Base-by-base conservation (phyloP, 805 yeast species). In the Wickerhamiella siamensis region DNA sequence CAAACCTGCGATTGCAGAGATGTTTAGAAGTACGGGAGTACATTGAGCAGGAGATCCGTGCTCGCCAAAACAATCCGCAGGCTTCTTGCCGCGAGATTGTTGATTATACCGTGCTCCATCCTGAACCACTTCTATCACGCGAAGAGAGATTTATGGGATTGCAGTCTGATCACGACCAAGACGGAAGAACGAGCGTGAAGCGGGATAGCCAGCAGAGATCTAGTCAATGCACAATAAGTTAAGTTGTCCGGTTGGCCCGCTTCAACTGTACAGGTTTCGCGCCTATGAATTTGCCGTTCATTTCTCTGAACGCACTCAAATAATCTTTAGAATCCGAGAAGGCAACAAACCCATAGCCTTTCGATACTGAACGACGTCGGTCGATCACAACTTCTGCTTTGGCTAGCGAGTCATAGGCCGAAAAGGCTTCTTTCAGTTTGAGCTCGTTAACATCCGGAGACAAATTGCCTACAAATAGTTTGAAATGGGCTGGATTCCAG, bases 251-350 rank as follows among this genome's bases (percentile, higher is more conserved):
- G 17, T 16, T 18, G 0, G 88, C 87, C 45, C 76, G 64, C 55
- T 77, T 76, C 55, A 81, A 59, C 43, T 71, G 77, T 21, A 81
- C 74, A 0, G 91, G 91, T 51, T 77, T 77, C 50, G 67, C 72
- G 1, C 91, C 93, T 38, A 82, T 69, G 50, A 77, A 79, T 53
- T 79, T 78, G 20, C 83, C 83, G 54, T 81, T 77, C 76, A 79
- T 71, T 51, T 77, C 83, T 54, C 74, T 77, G 59, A 77, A 81
- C 2, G 87, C 84, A 40, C 64, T 60, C 42, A 81, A 63, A 51
- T 78, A 81, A 53, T 81, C 88, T 17, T 75, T 73, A 0, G 87
- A 59, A 45, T 69, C 69, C 2, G 61, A 63, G 56, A 82, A 81
- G 4, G 83, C 74, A 12, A 81, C 79, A 57, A 81, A 82, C 5